Evolutionary conservation across 352 stramenopile species (phyloP).

Genomic region (Poterioochromonas sp.): DNA sequence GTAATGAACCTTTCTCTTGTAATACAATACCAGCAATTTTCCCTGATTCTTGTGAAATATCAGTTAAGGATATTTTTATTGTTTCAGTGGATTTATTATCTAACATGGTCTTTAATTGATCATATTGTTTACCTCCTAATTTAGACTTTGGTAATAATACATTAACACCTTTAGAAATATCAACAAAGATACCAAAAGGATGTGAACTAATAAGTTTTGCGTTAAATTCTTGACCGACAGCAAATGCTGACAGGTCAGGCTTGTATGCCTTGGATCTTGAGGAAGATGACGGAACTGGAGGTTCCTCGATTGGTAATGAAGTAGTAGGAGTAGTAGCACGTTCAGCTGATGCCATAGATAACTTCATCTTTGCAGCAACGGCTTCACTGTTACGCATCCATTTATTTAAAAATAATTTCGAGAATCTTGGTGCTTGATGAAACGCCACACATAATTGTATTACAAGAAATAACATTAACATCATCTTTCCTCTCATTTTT

Average conservation of each 20-base stretch:
- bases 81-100: not conserved
- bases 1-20: not conserved
- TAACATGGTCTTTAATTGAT: not conserved
- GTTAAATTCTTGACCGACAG: conserved; percentile 19
- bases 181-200: conserved; percentile 24
- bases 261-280: no score
- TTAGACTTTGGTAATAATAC: conserved; percentile 4
- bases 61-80: not conserved
- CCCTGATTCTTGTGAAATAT: not conserved
- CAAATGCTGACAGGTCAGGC: conserved; percentile 14
- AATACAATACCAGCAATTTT: conserved; percentile 5
- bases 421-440: no score
- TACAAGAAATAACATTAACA: no score
- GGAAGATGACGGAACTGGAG: no score
- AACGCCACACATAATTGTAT: no score
- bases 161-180: not conserved
- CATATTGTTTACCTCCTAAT: not conserved
- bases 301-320: no score
- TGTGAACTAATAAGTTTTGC: not conserved
- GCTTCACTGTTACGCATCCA: no score
- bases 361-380: no score
- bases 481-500: no score
- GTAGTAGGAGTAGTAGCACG: no score
- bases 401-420: no score
- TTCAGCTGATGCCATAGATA: no score